phyloP scores from a whole-genome alignment of 2,329 filamentous ascomycete genomes.

The Intubia oerlemansii region DNA sequence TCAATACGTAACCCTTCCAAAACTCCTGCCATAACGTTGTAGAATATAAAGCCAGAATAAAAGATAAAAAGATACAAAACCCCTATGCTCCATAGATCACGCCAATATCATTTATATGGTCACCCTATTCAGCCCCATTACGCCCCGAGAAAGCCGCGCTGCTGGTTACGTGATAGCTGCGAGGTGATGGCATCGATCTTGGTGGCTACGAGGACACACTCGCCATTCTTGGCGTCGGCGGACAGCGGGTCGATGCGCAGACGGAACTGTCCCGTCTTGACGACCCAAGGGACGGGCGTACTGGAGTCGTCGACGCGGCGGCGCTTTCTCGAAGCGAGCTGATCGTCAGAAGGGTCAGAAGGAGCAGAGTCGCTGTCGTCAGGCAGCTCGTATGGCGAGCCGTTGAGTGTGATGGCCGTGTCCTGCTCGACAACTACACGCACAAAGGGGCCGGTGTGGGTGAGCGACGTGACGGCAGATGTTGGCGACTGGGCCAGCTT shows the following conservation, averaged over 20 bases:
- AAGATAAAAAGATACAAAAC: no score
- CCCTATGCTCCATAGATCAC: no score
- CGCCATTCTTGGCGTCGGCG: conserved; percentile 25
- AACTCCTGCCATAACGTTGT: no score
- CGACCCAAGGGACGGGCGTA: conserved; percentile 31
- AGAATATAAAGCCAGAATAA: no score
- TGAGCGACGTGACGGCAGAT: no score
- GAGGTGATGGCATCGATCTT: conserved; percentile 52
- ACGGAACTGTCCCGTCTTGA: conserved; percentile 51
- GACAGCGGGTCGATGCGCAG: conserved; percentile 42
- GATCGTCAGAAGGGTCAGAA: conserved; percentile 9
- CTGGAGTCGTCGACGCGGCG: conserved; percentile 15
- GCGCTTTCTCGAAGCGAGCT: conserved; percentile 8
- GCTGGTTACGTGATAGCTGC: conserved; percentile 43
- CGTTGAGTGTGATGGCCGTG: conserved; percentile 36
- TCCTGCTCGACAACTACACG: conserved; percentile 40
- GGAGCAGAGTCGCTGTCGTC: background rate
- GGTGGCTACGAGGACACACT: conserved; percentile 55
- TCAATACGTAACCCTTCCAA: no score
- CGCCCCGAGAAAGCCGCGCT: conserved; percentile 48
- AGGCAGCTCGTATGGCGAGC: conserved; percentile 19
- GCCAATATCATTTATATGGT: no score
- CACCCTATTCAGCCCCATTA: no score
- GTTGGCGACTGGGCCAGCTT: conserved; percentile 47
- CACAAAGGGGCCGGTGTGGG: no score